Evolutionary conservation across 2,329 filamentous ascomycete species (phyloP).

Genomic region (Stromatinia cepivora): DNA sequence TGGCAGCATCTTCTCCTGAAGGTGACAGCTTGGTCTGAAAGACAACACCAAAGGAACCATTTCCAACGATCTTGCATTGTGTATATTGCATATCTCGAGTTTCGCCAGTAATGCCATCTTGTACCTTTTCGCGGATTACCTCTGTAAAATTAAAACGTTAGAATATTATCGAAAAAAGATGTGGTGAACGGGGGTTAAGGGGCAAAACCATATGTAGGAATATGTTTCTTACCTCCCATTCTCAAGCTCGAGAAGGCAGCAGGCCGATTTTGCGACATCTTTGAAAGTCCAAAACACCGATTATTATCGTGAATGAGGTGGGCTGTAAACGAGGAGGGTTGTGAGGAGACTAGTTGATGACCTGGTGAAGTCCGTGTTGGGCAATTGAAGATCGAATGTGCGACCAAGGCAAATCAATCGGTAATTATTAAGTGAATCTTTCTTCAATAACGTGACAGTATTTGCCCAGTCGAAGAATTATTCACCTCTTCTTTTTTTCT

Average conservation of each 20-base stretch:
- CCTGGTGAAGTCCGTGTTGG: slow-evolving; percentile 56
- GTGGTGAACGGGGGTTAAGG: background rate
- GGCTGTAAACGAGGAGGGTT: slow-evolving; percentile 48
- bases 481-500: slow-evolving; percentile 26
- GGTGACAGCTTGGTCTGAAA: slow-evolving; percentile 99
- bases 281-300: slow-evolving; percentile 40
- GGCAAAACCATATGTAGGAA: slow-evolving; percentile 25
- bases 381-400: slow-evolving; percentile 42
- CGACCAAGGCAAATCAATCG: slow-evolving; percentile 28
- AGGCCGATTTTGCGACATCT: slow-evolving; percentile 88
- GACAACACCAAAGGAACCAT: slow-evolving; percentile 97
- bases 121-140: slow-evolving; percentile 97
- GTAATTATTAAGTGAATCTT: slow-evolving; percentile 28
- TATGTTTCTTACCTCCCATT: slow-evolving; percentile 79
- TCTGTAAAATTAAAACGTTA: slow-evolving; percentile 62
- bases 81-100: slow-evolving; percentile 97
- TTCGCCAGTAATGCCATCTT: slow-evolving; percentile 96
- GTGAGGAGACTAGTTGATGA: slow-evolving; percentile 44
- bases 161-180: background rate
- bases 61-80: slow-evolving; percentile 99
- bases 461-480: slow-evolving; percentile 25
- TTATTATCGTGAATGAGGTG: slow-evolving; percentile 45
- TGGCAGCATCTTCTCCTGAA: slow-evolving; percentile 96
- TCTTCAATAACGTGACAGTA: slow-evolving; percentile 36
- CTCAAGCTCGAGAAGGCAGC: slow-evolving; percentile 84